Percentiles rank a stretch among this genome's conserved stretches.
Conservation (phyloP, 768 basidiomycete genomes). For the Cystofilobasidium ferigula region DNA sequence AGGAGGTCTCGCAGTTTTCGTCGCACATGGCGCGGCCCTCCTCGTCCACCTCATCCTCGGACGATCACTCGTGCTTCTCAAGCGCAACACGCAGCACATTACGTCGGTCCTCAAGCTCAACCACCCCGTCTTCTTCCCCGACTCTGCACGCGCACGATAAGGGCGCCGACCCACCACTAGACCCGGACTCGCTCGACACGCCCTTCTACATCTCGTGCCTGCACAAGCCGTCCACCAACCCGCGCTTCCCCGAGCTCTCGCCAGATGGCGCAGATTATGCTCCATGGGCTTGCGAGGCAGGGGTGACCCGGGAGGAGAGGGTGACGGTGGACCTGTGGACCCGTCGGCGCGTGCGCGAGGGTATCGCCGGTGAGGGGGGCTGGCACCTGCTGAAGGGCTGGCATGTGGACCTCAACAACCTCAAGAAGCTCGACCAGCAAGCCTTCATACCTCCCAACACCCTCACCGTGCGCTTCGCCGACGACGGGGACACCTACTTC, state of each 20-base stretch:
- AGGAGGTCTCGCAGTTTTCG: background rate
- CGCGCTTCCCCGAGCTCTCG: constrained; percentile 55
- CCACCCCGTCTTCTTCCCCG: background rate
- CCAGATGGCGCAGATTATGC: constrained; percentile 47
- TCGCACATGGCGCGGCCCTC: background rate
- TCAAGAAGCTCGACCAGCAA: constrained; percentile 49
- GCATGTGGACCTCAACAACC: constrained; percentile 51
- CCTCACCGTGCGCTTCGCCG: constrained; percentile 43
- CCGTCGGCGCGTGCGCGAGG: background rate
- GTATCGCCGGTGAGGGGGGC: constrained; percentile 40
- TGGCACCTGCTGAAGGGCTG: constrained; percentile 64
- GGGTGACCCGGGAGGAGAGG: constrained; percentile 46
- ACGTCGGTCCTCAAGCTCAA: background rate
- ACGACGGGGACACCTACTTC: constrained; percentile 38
- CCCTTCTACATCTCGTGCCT: constrained; percentile 68
- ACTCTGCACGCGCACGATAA: background rate
- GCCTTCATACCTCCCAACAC: constrained; percentile 57
- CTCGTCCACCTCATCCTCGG: background rate
- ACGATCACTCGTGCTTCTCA: background rate
- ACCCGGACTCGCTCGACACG: too few relatives aligned
- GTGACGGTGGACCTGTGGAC: constrained; percentile 41
- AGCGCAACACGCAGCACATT: background rate
- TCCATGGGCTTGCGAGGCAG: constrained; percentile 48
- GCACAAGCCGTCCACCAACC: constrained; percentile 75
- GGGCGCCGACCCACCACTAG: too few relatives aligned